Conservation (phyloP, 2,329 filamentous ascomycete genomes). For the Cyphellophora europaea region DNA sequence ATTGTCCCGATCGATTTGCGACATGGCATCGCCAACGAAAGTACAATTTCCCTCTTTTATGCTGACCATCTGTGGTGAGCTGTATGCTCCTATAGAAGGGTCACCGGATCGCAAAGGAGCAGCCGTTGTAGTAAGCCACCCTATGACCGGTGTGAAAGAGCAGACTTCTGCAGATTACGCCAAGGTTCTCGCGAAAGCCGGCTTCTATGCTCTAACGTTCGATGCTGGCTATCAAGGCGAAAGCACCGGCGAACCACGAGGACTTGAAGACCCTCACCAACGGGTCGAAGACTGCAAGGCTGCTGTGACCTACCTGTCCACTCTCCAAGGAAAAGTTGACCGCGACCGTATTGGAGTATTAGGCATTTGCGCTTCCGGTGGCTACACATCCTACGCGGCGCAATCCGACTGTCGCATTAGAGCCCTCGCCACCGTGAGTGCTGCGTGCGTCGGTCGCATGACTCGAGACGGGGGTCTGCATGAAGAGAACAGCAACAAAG, state of each 20-base stretch:
- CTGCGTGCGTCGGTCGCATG: conserved; percentile 23
- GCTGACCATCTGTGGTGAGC: not conserved
- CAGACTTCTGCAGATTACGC: conserved; percentile 28
- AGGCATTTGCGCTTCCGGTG: conserved; percentile 30
- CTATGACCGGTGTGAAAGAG: conserved; percentile 28
- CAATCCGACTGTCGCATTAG: conserved; percentile 30
- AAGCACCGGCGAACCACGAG: conserved; percentile 25
- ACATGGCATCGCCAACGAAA: not conserved
- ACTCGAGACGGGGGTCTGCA: conserved; percentile 17
- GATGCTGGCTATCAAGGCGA: conserved; percentile 32
- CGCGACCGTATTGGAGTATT: conserved; percentile 27
- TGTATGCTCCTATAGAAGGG: not conserved
- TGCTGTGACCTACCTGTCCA: conserved; percentile 27
- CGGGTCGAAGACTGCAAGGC: conserved; percentile 27
- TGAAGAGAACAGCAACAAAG: conserved; percentile 5
- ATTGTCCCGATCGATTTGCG: too few species aligned
- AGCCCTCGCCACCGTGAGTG: conserved; percentile 26
- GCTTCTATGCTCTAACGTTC: conserved; percentile 27
- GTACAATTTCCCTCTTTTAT: not conserved
- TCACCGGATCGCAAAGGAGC: conserved; percentile 12
- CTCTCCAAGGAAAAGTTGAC: conserved; percentile 20
- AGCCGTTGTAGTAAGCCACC: conserved; percentile 24
- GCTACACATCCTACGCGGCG: conserved; percentile 26
- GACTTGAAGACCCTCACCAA: conserved; percentile 28
- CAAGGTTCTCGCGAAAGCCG: conserved; percentile 20